Percentiles rank a stretch among this genome's conserved stretches.
Conservation (phyloP, 371 early-diverging fungal species). For the Mortierella sp. region DNA sequence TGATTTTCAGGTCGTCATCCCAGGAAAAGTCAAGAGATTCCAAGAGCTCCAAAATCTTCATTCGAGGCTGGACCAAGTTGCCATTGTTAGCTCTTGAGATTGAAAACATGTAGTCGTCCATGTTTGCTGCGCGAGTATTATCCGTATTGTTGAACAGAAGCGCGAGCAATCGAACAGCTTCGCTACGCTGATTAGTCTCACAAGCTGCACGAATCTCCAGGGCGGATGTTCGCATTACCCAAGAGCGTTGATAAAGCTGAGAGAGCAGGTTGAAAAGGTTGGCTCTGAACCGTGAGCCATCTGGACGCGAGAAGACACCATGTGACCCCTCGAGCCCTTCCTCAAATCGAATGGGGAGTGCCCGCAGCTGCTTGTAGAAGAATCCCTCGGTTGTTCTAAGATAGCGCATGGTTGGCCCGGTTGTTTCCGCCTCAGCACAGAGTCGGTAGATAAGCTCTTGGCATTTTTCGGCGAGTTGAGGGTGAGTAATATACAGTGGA, state of each 20-base stretch:
- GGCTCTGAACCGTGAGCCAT: conserved; percentile 43
- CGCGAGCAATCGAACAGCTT: conserved; percentile 50
- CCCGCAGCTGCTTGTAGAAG: conserved; percentile 71
- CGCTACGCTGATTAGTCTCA: conserved; percentile 50
- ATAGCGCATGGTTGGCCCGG: conserved; percentile 81
- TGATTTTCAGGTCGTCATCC: conserved; percentile 59
- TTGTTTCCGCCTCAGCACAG: conserved; percentile 77
- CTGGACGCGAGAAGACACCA: conserved; percentile 35
- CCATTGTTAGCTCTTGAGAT: conserved; percentile 40
- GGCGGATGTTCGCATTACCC: conserved; percentile 88
- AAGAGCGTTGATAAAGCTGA: conserved; percentile 89
- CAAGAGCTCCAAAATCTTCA: conserved; percentile 68
- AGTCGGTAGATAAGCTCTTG: conserved; percentile 86
- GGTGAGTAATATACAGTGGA: conserved; percentile 77
- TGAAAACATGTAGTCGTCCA: conserved; percentile 49
- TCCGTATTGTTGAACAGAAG: conserved; percentile 50
- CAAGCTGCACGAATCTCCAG: conserved; percentile 79
- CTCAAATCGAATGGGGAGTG: conserved; percentile 62
- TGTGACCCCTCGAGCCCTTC: conserved; percentile 54
- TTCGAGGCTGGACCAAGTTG: conserved; percentile 61
- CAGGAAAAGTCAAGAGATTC: conserved; percentile 69
- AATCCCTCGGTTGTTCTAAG: conserved; percentile 86
- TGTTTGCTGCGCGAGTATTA: conserved; percentile 25
- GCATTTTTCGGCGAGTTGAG: conserved; percentile 88
- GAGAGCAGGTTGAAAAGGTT: conserved; percentile 70